These are phyloP conservation scores for Fusarium hainanense DNA, from an alignment of 2,329 filamentous ascomycete species.

Conservation along the genomic window DNA sequence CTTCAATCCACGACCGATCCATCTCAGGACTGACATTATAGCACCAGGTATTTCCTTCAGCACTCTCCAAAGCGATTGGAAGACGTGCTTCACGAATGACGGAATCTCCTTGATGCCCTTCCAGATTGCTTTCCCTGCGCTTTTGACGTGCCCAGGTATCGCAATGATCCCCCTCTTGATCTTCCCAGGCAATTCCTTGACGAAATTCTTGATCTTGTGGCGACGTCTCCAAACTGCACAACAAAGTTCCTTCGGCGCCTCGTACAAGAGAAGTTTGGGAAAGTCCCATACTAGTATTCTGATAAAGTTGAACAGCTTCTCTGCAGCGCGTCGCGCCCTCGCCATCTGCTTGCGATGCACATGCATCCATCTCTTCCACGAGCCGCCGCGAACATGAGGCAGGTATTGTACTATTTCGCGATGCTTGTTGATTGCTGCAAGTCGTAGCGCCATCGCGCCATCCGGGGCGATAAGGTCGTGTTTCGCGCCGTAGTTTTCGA, in stretches of 20 bases:
- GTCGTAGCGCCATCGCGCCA: slow-evolving; percentile 57
- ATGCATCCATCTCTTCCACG: slow-evolving; percentile 52
- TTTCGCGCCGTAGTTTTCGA: slow-evolving; percentile 55
- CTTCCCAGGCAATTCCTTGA: slow-evolving; percentile 43
- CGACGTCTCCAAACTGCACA: slow-evolving; percentile 42
- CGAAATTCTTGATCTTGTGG: slow-evolving; percentile 45
- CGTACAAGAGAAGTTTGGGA: slow-evolving; percentile 48
- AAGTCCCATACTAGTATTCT: slow-evolving; percentile 47
- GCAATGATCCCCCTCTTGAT: slow-evolving; percentile 36
- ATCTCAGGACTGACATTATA: slow-evolving; percentile 42
- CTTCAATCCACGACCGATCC: slow-evolving; percentile 48
- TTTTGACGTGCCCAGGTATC: slow-evolving; percentile 25
- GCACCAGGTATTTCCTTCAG: slow-evolving; percentile 40
- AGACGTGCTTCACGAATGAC: slow-evolving; percentile 4
- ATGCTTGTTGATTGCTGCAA: slow-evolving; percentile 56
- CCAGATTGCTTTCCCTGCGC: slow-evolving; percentile 25
- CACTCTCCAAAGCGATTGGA: slow-evolving; percentile 27
- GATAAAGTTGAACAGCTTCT: slow-evolving; percentile 41
- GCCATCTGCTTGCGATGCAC: slow-evolving; percentile 48
- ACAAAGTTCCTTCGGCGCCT: slow-evolving; percentile 37
- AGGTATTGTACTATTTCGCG: slow-evolving; percentile 58
- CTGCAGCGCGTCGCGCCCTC: slow-evolving; percentile 38
- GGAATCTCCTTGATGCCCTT: slow-evolving; percentile 40
- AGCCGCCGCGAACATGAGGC: slow-evolving; percentile 53
- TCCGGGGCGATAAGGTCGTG: slow-evolving; percentile 58